phyloP scores from a whole-genome alignment of 2,329 filamentous ascomycete species.

The Seiridium unicorne region DNA sequence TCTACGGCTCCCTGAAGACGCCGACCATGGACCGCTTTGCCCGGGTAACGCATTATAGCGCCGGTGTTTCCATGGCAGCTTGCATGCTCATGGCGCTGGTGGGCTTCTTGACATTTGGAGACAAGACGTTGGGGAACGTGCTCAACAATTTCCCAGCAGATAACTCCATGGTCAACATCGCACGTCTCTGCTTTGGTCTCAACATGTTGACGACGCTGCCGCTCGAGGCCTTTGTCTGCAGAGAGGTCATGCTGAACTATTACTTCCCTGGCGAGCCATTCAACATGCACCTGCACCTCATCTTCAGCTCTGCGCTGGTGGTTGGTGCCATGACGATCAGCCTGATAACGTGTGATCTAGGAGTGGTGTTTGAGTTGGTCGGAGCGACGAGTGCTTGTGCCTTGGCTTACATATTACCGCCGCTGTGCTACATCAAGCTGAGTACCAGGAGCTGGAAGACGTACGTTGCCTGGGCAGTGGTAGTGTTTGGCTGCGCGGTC shows the following conservation, averaged over 20 bases:
- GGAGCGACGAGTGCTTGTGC: slow-evolving; percentile 93
- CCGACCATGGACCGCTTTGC: slow-evolving; percentile 96
- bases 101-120: slow-evolving; percentile 91
- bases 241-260: slow-evolving; percentile 94
- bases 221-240: slow-evolving; percentile 94
- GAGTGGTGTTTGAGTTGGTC: slow-evolving; percentile 92
- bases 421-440: slow-evolving; percentile 91
- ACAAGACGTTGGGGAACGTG: slow-evolving; percentile 89
- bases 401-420: slow-evolving; percentile 91
- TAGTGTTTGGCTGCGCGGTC: slow-evolving; percentile 75
- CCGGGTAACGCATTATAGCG: slow-evolving; percentile 90
- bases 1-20: slow-evolving; percentile 91
- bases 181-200: slow-evolving; percentile 90
- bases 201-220: slow-evolving; percentile 99
- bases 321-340: slow-evolving; percentile 73
- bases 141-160: slow-evolving; percentile 94
- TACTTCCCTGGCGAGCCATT: slow-evolving; percentile 69
- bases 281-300: slow-evolving; percentile 78
- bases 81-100: slow-evolving; percentile 85
- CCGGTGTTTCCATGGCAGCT: slow-evolving; percentile 83
- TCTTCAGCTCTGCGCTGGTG: slow-evolving; percentile 84
- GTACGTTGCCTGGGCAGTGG: slow-evolving; percentile 68
- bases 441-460: slow-evolving; percentile 75
- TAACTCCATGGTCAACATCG: slow-evolving; percentile 92
- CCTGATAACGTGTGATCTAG: slow-evolving; percentile 87